phyloP scores from a whole-genome alignment of 2,329 filamentous ascomycete genomes.

The Epichloe gansuensis region DNA sequence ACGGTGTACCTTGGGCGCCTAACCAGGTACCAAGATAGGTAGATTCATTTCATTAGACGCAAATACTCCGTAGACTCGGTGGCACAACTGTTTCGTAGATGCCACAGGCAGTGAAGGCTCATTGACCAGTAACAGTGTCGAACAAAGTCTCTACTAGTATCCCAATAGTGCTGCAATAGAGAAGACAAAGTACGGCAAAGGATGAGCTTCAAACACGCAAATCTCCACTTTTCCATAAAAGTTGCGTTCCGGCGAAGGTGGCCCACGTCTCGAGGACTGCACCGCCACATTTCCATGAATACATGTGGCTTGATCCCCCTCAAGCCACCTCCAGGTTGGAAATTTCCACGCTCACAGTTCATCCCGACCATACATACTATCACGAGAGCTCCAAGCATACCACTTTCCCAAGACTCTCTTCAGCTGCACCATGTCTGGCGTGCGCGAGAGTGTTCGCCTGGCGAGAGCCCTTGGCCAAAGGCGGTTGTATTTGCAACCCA shows the following conservation, averaged over 20 bases:
- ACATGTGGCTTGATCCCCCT: slow-evolving; percentile 12
- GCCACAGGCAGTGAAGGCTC: no score
- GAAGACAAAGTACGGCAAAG: no score
- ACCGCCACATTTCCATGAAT: slow-evolving; percentile 5
- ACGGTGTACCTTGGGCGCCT: no score
- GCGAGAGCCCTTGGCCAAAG: slow-evolving; percentile 19
- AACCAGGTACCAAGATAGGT: no score
- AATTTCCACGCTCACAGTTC: slow-evolving; percentile 19
- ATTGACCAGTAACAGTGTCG: no score
- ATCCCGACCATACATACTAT: not conserved
- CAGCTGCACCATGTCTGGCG: slow-evolving; percentile 26
- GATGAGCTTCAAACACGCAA: not conserved
- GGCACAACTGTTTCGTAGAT: no score
- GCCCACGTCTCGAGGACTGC: not conserved
- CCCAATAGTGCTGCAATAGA: no score
- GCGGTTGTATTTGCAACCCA: slow-evolving; percentile 15
- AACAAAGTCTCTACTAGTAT: no score
- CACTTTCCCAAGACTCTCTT: not conserved
- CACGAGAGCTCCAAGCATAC: slow-evolving; percentile 1
- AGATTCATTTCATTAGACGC: no score
- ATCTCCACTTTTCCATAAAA: no score
- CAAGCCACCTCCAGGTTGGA: slow-evolving; percentile 15
- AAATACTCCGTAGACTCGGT: no score
- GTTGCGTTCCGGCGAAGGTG: no score
- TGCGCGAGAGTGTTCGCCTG: slow-evolving; percentile 28